These are phyloP conservation scores for Pythium coloratum DNA, from an alignment of 352 stramenopile species.

Conservation along the genomic window DNA sequence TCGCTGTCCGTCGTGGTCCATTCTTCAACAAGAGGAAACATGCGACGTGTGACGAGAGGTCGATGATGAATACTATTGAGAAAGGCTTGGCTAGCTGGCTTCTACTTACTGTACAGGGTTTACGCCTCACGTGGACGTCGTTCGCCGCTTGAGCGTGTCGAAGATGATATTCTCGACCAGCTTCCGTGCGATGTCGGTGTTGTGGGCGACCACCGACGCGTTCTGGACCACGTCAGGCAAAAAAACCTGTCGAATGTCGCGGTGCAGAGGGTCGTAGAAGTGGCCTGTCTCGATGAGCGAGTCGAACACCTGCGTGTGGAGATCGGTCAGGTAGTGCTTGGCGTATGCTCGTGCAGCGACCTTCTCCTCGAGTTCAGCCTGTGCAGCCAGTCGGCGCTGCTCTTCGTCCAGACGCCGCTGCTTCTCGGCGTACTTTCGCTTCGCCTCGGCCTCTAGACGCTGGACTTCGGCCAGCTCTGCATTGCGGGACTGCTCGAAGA, in stretches of 20 bases:
- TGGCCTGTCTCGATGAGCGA: constrained; percentile 82
- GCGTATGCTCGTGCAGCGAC: constrained; percentile 88
- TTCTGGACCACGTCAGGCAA: constrained; percentile 63
- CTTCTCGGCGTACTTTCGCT: constrained; percentile 91
- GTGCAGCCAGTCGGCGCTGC: constrained; percentile 58
- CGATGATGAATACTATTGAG: not conserved
- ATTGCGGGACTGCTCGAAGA: constrained; percentile 92
- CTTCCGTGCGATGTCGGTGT: constrained; percentile 40
- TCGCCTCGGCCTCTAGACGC: constrained; percentile 91
- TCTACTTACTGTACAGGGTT: not conserved
- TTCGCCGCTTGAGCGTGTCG: constrained; percentile 36
- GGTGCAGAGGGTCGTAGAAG: constrained; percentile 89
- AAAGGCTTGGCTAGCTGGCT: not conserved
- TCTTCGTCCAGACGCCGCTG: constrained; percentile 85
- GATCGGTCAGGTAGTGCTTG: constrained; percentile 83
- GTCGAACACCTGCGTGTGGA: constrained; percentile 89
- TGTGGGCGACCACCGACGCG: constrained; percentile 41
- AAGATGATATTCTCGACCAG: constrained; percentile 34
- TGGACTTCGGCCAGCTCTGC: constrained; percentile 94
- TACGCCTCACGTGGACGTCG: constrained; percentile 1
- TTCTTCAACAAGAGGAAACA: not conserved
- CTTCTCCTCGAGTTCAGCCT: constrained; percentile 91
- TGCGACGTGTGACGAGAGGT: not conserved
- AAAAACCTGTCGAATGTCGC: constrained; percentile 83
- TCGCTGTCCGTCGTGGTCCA: no score